A percentile compares a stretch with the other conserved stretches of the same genome.
Conservation (phyloP, 2,329 filamentous ascomycete genomes). For the Didymellaceae sp. region DNA sequence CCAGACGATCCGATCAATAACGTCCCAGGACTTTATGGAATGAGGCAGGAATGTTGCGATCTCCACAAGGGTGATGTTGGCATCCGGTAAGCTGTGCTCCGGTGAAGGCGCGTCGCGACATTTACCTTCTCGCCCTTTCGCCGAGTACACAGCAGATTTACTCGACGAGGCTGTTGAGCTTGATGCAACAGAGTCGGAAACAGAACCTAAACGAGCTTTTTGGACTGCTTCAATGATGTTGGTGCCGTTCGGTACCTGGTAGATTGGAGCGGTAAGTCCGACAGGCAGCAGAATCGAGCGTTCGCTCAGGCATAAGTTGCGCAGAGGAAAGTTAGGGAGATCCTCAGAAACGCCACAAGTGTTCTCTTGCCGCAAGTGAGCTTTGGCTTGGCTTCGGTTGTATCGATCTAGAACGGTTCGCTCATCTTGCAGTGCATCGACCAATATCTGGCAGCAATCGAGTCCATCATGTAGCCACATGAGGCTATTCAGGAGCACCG, state of each 20-base stretch:
- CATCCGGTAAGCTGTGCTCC: conserved; percentile 25
- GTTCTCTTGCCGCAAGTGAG: neutral
- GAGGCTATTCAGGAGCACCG: neutral
- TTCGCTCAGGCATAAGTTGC: neutral
- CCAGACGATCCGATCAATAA: conserved; percentile 31
- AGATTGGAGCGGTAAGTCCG: conserved; percentile 8
- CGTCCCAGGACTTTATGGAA: conserved; percentile 29
- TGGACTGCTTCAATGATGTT: neutral
- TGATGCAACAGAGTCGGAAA: too few species aligned
- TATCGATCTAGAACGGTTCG: neutral
- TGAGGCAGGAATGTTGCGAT: conserved; percentile 33
- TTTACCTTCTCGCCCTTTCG: too few species aligned
- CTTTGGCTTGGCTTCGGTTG: neutral
- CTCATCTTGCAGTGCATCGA: conserved; percentile 9
- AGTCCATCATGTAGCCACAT: neutral
- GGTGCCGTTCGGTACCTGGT: conserved; percentile 1
- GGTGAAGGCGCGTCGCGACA: conserved; percentile 24
- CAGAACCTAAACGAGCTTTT: neutral
- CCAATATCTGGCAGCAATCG: neutral
- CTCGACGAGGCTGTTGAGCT: neutral
- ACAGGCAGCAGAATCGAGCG: neutral
- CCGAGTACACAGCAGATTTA: neutral
- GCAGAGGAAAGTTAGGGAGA: conserved; percentile 1
- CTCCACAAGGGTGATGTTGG: conserved; percentile 37
- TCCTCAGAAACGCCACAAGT: neutral